Percentiles rank a stretch among this genome's conserved stretches.
These are phyloP conservation scores for Xylaria castorea DNA, from an alignment of 495 filamentous ascomycete species.

Conservation along the genomic window DNA sequence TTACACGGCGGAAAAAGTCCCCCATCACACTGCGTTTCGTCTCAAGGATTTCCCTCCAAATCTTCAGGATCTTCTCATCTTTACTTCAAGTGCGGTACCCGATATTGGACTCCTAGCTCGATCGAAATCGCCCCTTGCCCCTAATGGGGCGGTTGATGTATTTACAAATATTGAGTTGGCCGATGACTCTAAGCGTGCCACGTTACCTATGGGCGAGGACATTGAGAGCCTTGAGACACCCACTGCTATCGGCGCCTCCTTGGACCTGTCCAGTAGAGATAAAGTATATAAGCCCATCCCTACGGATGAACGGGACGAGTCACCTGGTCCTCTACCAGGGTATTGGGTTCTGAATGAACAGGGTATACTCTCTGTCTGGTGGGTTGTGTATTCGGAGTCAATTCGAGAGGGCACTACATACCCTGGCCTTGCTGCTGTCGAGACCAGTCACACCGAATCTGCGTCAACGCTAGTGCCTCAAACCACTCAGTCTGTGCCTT, in stretches of 20 bases:
- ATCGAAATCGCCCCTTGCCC: constrained; percentile 68
- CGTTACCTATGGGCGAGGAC: constrained; percentile 70
- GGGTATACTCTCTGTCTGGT: constrained; percentile 85
- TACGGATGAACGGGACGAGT: constrained; percentile 72
- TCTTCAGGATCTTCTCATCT: constrained; percentile 78
- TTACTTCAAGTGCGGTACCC: constrained; percentile 77
- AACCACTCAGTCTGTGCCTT: constrained; percentile 39
- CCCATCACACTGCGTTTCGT: constrained; percentile 77
- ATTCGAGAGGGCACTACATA: constrained; percentile 76
- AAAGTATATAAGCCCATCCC: constrained; percentile 79
- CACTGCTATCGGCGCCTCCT: constrained; percentile 75
- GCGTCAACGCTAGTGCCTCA: constrained; percentile 36
- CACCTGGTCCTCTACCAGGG: constrained; percentile 82
- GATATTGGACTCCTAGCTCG: constrained; percentile 81
- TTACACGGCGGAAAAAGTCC: constrained; percentile 68
- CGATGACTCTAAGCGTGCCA: constrained; percentile 79
- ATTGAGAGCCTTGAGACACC: constrained; percentile 70
- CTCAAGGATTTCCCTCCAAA: constrained; percentile 79
- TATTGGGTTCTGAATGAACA: constrained; percentile 89
- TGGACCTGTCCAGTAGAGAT: constrained; percentile 84
- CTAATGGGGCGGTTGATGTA: constrained; percentile 65
- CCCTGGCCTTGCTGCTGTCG: constrained; percentile 64
- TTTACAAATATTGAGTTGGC: constrained; percentile 77
- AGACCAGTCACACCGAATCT: constrained; percentile 37
- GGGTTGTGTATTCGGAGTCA: constrained; percentile 87